These are phyloP conservation scores for Tricholoma sp. DNA, from an alignment of 768 basidiomycete genomes.

Conservation along the genomic window DNA sequence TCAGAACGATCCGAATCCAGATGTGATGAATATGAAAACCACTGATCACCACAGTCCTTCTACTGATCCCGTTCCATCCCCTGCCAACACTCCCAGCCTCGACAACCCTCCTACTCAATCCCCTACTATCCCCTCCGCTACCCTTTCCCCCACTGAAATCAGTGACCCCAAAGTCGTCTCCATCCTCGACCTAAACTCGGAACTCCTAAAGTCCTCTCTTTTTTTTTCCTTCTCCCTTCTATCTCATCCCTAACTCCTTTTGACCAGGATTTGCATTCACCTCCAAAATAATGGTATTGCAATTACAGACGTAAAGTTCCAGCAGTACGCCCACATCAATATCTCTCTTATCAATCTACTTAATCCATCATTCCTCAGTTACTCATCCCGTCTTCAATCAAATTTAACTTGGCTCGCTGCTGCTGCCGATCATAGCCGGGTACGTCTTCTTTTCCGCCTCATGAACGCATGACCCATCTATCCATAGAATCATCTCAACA, in stretches of 20 bases:
- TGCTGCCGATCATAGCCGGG: constrained; percentile 54
- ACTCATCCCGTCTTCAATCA: constrained; percentile 54
- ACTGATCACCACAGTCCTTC: no score
- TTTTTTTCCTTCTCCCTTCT: no score
- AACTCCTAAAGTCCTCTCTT: constrained; percentile 75
- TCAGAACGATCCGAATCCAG: neutral
- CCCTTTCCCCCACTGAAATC: constrained; percentile 8
- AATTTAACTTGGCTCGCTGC: constrained; percentile 71
- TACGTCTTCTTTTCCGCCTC: constrained; percentile 24
- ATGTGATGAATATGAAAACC: neutral
- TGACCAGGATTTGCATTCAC: constrained; percentile 35
- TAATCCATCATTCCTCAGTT: constrained; percentile 35
- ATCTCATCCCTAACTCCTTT: no score
- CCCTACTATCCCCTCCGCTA: no score
- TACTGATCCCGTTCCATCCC: constrained; percentile 1
- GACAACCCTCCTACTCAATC: no score
- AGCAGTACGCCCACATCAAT: constrained; percentile 43
- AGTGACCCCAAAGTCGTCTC: constrained; percentile 46
- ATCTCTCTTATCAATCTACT: neutral
- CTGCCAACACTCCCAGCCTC: no score
- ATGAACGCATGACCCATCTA: constrained; percentile 5
- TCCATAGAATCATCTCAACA: constrained; percentile 26
- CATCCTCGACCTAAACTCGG: constrained; percentile 64
- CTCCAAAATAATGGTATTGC: no score
- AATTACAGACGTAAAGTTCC: constrained; percentile 51